Percentiles rank a stretch among this genome's conserved stretches.
These are phyloP conservation scores for Cyclotella atomus DNA, from an alignment of 108 stramenopile genomes.

Conservation along the genomic window DNA sequence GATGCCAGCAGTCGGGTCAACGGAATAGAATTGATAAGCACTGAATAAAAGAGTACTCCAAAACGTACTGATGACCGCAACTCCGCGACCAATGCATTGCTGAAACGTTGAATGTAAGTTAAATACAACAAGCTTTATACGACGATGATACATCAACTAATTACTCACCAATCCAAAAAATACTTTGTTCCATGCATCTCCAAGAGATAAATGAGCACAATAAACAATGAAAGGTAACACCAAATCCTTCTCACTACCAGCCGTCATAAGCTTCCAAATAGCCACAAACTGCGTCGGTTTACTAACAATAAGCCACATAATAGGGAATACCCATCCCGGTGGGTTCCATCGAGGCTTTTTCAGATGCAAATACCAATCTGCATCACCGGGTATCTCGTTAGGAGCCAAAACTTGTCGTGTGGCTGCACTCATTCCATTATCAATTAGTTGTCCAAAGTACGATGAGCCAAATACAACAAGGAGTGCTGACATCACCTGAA, in stretches of 20 bases:
- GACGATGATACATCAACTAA: too few species aligned
- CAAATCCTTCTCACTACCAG: slow-evolving; percentile 1
- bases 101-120: too few species aligned
- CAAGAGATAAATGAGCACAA: slow-evolving; percentile 61
- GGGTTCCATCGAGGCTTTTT: slow-evolving; percentile 70
- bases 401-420: slow-evolving; percentile 57
- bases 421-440: slow-evolving; percentile 55
- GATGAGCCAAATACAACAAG: slow-evolving; percentile 51
- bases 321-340: slow-evolving; percentile 75
- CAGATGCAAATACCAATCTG: slow-evolving; percentile 62
- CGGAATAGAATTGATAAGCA: slow-evolving; percentile 51
- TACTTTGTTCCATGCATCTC: slow-evolving; percentile 78
- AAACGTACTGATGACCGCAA: slow-evolving; percentile 62
- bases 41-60: slow-evolving; percentile 50
- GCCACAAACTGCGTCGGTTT: slow-evolving; percentile 77
- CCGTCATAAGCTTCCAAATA: slow-evolving; percentile 28
- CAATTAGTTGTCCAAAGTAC: slow-evolving; percentile 47
- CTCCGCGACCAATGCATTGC: slow-evolving; percentile 57
- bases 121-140: too few species aligned
- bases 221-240: slow-evolving; percentile 46
- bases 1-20: slow-evolving; percentile 59
- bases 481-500: slow-evolving; percentile 23
- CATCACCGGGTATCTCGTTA: slow-evolving; percentile 47
- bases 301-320: slow-evolving; percentile 80
- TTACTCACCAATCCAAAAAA: slow-evolving; percentile 64